Evolutionary conservation across 2,329 filamentous ascomycete genomes (phyloP), one percentile per base, ranked within the genome.

Genomic region (Aspergillus chevalieri): DNA sequence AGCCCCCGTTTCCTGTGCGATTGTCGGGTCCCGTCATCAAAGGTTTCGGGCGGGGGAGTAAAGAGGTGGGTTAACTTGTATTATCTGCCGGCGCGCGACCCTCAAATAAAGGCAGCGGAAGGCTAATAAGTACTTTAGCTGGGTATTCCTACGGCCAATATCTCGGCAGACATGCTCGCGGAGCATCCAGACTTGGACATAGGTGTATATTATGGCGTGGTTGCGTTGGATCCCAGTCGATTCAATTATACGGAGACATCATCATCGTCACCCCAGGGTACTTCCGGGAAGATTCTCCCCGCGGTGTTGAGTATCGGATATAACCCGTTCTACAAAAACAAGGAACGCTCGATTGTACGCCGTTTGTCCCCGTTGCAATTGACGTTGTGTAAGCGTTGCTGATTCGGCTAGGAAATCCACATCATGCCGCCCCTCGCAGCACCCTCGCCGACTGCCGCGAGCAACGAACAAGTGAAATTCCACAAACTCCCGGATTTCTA

Each of bases 271-370:
- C 19, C 38, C 7, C 15, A 19, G 10, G 34, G 17, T 8, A 36
- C 10, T 6, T 24, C 42, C 45, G 26, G 49, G 43, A 64, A 58
- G 15, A 75, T 93, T 49, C 89, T 85, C 69, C 89, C 89, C 1
- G 93, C 94, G 80, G 90, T 95, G 57, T 87, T 96, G 85, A 89
- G 84, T 53, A 92, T 96, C 57, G 93, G 93, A 42, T 97, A 91
- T 80, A 98, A 97, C 71, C 93, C 93, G 0, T 97, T 91, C 73
- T 98, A 95, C 79, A 90, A 91, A 68, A 97, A 98, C 77, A 84
- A 80, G 4, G 83, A 88, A 43, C 84, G 89, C 54, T 89, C 82
- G 54, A 90, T 93, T 65, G 78, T 76, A 69, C 39, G 71, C 73
- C 6, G 26, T n/a, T n/a, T 15, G 14, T 22, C 38, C 38, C 26